Evolutionary conservation across 352 stramenopile species (phyloP).

Genomic region (Phytopythium cucurbitacearum): DNA sequence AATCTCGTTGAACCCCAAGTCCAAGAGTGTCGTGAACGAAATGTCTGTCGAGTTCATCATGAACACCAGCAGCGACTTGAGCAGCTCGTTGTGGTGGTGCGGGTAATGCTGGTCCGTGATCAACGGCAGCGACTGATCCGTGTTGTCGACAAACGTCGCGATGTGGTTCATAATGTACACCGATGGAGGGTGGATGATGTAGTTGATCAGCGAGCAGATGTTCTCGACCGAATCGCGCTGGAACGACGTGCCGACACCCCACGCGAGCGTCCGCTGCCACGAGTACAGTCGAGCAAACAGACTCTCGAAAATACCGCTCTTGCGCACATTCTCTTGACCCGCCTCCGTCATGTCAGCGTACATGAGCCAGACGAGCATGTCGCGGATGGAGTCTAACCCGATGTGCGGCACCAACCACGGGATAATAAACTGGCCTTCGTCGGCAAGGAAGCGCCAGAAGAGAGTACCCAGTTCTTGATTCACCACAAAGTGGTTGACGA

Average conservation of each 20-base stretch:
- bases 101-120: conserved; percentile 83
- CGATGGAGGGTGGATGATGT: conserved; percentile 81
- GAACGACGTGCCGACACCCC: conserved; percentile 79
- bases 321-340: conserved; percentile 53
- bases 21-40: conserved; percentile 71
- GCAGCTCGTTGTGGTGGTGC: conserved; percentile 71
- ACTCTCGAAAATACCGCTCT: conserved; percentile 71
- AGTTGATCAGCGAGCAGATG: conserved; percentile 81
- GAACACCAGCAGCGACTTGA: conserved; percentile 77
- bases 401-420: conserved; percentile 80
- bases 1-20: conserved; percentile 77
- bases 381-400: conserved; percentile 77
- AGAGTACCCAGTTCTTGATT: conserved; percentile 62
- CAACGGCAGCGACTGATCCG: conserved; percentile 73
- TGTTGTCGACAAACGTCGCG: conserved; percentile 82
- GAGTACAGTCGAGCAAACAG: conserved; percentile 75
- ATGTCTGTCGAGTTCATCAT: conserved; percentile 53
- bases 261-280: conserved; percentile 80
- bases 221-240: conserved; percentile 87
- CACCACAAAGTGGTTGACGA: conserved; percentile 79
- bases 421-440: conserved; percentile 65
- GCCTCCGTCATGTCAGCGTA: conserved; percentile 80
- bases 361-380: conserved; percentile 79
- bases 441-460: conserved; percentile 61
- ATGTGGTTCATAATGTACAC: conserved; percentile 85